These are phyloP conservation scores for Penicillium sp. DNA, from an alignment of 2,329 filamentous ascomycete genomes.

Conservation along the genomic window DNA sequence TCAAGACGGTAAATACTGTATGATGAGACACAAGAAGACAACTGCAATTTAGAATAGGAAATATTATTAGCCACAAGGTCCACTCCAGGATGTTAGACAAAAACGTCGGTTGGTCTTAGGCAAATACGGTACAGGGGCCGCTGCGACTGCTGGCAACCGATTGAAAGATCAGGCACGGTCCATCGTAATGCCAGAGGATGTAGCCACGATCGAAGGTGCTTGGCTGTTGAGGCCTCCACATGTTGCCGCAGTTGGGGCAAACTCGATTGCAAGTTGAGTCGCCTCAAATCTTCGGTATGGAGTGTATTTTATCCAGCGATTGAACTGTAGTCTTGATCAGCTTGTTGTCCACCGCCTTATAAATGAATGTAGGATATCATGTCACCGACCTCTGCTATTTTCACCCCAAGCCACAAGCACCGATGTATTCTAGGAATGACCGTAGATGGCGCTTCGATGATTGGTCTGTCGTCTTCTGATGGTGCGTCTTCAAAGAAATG, in stretches of 20 bases:
- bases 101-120: too few relatives aligned
- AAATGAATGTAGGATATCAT: neutral
- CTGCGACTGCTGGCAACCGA: too few relatives aligned
- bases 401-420: slow-evolving; percentile 51
- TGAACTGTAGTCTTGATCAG: slow-evolving; percentile 27
- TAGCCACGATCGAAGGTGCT: neutral
- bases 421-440: slow-evolving; percentile 50
- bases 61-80: too few relatives aligned
- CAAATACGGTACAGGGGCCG: too few relatives aligned
- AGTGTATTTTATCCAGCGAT: slow-evolving; percentile 43
- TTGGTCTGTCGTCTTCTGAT: slow-evolving; percentile 56
- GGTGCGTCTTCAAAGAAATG: slow-evolving; percentile 52
- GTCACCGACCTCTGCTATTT: slow-evolving; percentile 43
- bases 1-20: too few relatives aligned
- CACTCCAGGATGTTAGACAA: too few relatives aligned
- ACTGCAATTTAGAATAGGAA: too few relatives aligned
- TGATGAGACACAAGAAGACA: too few relatives aligned
- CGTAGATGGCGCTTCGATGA: slow-evolving; percentile 51
- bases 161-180: slow-evolving; percentile 3
- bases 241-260: slow-evolving; percentile 19
- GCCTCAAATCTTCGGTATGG: slow-evolving; percentile 30
- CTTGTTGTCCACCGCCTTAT: neutral
- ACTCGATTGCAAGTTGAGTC: slow-evolving; percentile 31
- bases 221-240: slow-evolving; percentile 13
- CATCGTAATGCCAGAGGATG: slow-evolving; percentile 5